These are phyloP conservation scores for Annulohypoxylon stygium DNA, from an alignment of 495 filamentous ascomycete species.

Conservation along the genomic window DNA sequence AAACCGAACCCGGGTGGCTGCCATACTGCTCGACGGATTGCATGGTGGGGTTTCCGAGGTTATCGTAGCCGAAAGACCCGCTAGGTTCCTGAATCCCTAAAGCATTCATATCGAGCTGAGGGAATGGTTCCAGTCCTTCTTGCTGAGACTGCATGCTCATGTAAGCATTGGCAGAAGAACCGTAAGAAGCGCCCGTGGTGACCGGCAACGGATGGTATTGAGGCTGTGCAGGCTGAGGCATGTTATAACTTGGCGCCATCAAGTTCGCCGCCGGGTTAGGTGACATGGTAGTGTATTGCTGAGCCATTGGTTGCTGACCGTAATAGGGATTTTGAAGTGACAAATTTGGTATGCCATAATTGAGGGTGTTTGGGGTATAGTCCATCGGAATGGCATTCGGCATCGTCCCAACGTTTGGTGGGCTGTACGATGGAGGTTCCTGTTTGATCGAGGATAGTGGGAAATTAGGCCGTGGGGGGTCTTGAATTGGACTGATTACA, in stretches of 20 bases:
- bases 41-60: constrained; percentile 48
- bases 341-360: constrained; percentile 37
- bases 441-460: constrained; percentile 53
- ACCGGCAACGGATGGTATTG: constrained; percentile 43
- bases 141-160: constrained; percentile 32
- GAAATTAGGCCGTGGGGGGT: constrained; percentile 60
- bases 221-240: constrained; percentile 36
- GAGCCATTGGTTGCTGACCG: constrained; percentile 31
- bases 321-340: constrained; percentile 38
- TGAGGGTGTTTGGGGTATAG: constrained; percentile 37
- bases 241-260: constrained; percentile 43
- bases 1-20: constrained; percentile 57
- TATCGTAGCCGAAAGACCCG: constrained; percentile 45
- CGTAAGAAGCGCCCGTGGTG: constrained; percentile 38
- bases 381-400: constrained; percentile 32
- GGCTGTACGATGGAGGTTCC: constrained; percentile 47
- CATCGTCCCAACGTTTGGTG: constrained; percentile 20
- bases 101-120: constrained; percentile 50
- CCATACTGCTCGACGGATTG: constrained; percentile 52
- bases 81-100: constrained; percentile 56
- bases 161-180: constrained; percentile 21
- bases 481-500: constrained; percentile 73
- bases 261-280: constrained; percentile 36
- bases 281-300: constrained; percentile 36
- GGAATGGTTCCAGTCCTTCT: constrained; percentile 55